These are phyloP conservation scores for Ceratobasidium theobromae DNA, from an alignment of 1,284 basidiomycete genomes.

Conservation along the genomic window DNA sequence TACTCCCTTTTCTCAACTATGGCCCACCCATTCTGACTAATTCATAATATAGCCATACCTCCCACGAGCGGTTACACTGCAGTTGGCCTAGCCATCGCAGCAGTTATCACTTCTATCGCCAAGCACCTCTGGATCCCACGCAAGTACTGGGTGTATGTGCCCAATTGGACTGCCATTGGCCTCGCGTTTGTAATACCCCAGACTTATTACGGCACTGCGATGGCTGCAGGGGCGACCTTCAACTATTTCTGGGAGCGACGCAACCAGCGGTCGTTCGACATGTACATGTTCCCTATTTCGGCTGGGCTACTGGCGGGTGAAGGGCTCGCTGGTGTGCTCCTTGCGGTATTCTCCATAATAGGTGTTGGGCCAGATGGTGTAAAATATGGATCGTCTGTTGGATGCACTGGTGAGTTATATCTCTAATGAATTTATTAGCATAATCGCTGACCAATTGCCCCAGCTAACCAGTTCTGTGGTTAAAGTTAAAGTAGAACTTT, in stretches of 20 bases:
- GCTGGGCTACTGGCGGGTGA: slow-evolving; percentile 67
- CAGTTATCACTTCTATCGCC: slow-evolving; percentile 51
- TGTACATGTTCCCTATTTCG: slow-evolving; percentile 64
- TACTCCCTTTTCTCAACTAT: neutral
- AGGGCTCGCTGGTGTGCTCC: slow-evolving; percentile 67
- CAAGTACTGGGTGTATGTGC: slow-evolving; percentile 54
- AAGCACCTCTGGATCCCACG: slow-evolving; percentile 58
- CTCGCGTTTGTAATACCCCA: slow-evolving; percentile 58
- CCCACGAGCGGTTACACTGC: slow-evolving; percentile 63
- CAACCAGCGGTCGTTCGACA: slow-evolving; percentile 51
- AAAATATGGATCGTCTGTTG: slow-evolving; percentile 29
- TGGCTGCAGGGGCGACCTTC: slow-evolving; percentile 46
- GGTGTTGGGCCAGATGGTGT: slow-evolving; percentile 34
- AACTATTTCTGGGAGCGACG: slow-evolving; percentile 52
- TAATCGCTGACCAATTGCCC: slow-evolving; percentile 2
- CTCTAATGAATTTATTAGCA: neutral
- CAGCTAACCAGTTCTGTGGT: slow-evolving; percentile 28
- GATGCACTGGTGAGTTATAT: slow-evolving; percentile 20
- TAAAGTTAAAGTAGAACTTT: no score
- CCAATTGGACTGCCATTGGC: slow-evolving; percentile 68
- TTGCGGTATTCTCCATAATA: slow-evolving; percentile 48
- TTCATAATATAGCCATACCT: slow-evolving; percentile 50
- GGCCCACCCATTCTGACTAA: neutral
- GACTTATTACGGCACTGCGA: slow-evolving; percentile 53
- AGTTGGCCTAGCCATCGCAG: slow-evolving; percentile 55